Conservation (phyloP, 805 yeast species). For the Alloascoidea africana region DNA sequence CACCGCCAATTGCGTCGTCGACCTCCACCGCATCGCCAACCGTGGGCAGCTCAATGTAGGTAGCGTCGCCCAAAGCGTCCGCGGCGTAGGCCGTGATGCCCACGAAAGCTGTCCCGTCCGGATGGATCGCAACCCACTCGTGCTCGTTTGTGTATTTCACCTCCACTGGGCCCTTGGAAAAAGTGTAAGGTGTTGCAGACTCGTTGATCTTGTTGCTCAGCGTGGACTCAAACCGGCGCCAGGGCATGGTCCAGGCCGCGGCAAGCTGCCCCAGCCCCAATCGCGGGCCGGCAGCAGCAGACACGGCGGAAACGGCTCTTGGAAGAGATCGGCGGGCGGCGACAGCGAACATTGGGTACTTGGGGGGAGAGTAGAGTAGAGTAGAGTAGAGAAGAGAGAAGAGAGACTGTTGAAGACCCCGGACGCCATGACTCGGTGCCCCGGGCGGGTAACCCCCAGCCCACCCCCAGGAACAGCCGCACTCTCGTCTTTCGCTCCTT, state of each 20-base stretch:
- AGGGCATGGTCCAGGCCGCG: not conserved
- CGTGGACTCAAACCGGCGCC: not conserved
- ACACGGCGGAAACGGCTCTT: too few species aligned
- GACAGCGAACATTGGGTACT: not conserved
- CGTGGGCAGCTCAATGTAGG: conserved; percentile 83
- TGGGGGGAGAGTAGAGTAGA: too few species aligned
- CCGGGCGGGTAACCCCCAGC: too few species aligned
- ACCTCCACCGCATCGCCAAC: conserved; percentile 41
- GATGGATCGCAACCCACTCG: conserved; percentile 86
- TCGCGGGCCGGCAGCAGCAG: too few species aligned
- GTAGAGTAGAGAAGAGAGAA: too few species aligned
- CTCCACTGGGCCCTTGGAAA: conserved; percentile 26
- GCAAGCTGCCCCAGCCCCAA: too few species aligned
- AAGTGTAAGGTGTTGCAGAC: conserved; percentile 16
- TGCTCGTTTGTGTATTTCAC: conserved; percentile 76
- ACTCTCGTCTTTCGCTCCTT: too few species aligned
- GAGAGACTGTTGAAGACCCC: too few species aligned
- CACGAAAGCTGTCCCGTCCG: conserved; percentile 64
- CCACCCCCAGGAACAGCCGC: too few species aligned
- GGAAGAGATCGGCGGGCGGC: too few species aligned
- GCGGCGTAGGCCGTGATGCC: conserved; percentile 94
- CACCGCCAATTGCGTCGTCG: conserved; percentile 84
- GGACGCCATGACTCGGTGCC: too few species aligned
- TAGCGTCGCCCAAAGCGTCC: conserved; percentile 93
- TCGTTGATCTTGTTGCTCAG: conserved; percentile 15